Base-by-base conservation (phyloP, 305 asterid genomes). In the Fraxinus sp. region DNA sequence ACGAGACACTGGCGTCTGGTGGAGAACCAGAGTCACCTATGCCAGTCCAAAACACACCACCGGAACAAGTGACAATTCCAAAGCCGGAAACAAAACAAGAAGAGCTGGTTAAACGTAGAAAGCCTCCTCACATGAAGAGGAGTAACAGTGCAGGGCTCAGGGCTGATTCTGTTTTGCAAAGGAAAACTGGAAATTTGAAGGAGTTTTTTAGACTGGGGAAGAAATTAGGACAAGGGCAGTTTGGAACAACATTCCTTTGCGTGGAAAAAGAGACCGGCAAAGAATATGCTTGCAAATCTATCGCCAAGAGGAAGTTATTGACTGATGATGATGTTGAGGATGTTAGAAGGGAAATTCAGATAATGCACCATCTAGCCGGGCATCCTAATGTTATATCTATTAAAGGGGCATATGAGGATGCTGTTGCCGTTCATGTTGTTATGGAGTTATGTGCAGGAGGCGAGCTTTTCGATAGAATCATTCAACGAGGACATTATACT, bases 201-300 rank as follows among this genome's bases (percentile, higher is more conserved):
- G 95, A 92, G 83, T 88, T 88, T 44, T 92, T 89, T 70, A 88
- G 82, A 35, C 77, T 92, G 33, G 95, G 97, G 3, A 92, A 90
- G 91, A 92, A 89, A 83, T 84, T 92, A 84, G 97, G 97, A 52
- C 97, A 92, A 77, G 97, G 97, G 85, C 97, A 92, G 84, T 92
- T 92, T 52, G 97, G 97, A 16, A 89, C 89, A 1, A 92, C 97
- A 1, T 92, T 92, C 82, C 80, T 89, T 73, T 91, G 97, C 2
- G 83, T 89, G 74, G 95, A 92, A 7, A 91, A 90, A 88, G 89
- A 81, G 10, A 89, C 92, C 0, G 92, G 92, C 35, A 82, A 79
- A 57, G 91, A 92, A 79, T 91, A 85, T 22, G 97, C 97, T 14
- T 92, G 97, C 89, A 92, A 92, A 76, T 92, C 95, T 0, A 92